These are phyloP conservation scores for Sapria himalayana DNA, from an alignment of 345 rosid genomes.

Conservation along the genomic window DNA sequence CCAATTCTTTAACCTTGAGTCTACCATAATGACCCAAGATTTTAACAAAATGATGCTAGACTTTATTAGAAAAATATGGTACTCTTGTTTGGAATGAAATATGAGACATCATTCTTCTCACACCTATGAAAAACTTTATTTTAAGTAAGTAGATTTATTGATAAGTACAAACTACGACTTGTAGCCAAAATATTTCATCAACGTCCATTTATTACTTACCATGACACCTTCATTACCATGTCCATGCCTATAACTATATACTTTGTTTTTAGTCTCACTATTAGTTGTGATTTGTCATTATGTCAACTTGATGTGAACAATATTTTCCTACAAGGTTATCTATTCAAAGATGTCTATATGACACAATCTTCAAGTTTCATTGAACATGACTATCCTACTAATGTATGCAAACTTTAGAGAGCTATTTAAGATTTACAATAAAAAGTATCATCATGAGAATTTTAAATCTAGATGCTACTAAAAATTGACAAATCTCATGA, in stretches of 20 bases:
- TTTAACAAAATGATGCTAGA: too few species aligned
- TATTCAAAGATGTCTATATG: background rate
- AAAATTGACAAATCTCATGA: too few species aligned
- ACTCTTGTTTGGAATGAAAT: too few species aligned
- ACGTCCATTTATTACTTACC: background rate
- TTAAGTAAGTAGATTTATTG: background rate
- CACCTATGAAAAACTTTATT: too few species aligned
- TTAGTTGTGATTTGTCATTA: too few species aligned
- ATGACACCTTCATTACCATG: background rate
- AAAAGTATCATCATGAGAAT: too few species aligned
- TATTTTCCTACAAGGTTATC: background rate
- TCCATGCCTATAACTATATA: background rate
- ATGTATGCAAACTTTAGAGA: background rate
- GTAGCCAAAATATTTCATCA: conserved; percentile 1
- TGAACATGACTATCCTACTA: background rate
- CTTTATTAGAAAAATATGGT: too few species aligned
- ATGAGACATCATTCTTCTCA: too few species aligned
- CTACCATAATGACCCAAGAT: too few species aligned
- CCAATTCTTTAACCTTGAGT: too few species aligned
- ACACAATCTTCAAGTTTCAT: background rate
- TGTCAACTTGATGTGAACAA: background rate
- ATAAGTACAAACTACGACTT: background rate
- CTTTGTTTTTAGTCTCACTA: background rate
- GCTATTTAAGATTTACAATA: background rate
- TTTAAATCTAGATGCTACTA: too few species aligned